Percentiles rank a stretch among this genome's conserved stretches.
phyloP scores from a whole-genome alignment of 371 early-diverging fungal genomes.

The Lichtheimia ornata region DNA sequence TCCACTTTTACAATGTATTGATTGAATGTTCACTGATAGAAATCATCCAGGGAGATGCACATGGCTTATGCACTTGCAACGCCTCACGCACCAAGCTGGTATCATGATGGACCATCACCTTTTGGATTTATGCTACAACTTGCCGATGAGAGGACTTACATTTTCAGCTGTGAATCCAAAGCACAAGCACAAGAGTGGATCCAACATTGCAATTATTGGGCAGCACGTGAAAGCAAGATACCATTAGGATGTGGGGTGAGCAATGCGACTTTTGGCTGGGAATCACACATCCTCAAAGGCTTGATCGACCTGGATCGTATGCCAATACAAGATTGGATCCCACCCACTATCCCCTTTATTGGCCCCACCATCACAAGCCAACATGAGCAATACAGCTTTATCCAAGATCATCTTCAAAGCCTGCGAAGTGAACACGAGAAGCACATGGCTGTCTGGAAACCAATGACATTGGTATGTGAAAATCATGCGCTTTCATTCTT shows the following conservation, averaged over 20 bases:
- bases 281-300: constrained; percentile 3
- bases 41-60: neutral
- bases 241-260: constrained; percentile 26
- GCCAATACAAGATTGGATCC: constrained; percentile 5
- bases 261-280: constrained; percentile 37
- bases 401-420: constrained; percentile 4
- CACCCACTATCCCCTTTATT: constrained; percentile 4
- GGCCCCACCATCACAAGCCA: neutral
- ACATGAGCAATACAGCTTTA: constrained; percentile 5
- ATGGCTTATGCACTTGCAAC: constrained; percentile 4
- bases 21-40: neutral
- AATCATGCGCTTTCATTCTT: neutral
- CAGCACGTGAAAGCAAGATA: constrained; percentile 27
- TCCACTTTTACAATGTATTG: too few relatives aligned
- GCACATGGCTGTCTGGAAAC: constrained; percentile 6
- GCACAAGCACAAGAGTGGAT: constrained; percentile 24
- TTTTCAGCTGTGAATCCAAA: constrained; percentile 11
- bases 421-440: constrained; percentile 9
- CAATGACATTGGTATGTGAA: constrained; percentile 1
- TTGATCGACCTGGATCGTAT: neutral
- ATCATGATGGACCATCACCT: constrained; percentile 5
- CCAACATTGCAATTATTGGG: constrained; percentile 23
- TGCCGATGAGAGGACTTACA: neutral
- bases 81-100: constrained; percentile 10
- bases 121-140: constrained; percentile 10